Base-by-base conservation (phyloP, 331 rosid genomes). In the Cydonia oblonga region DNA sequence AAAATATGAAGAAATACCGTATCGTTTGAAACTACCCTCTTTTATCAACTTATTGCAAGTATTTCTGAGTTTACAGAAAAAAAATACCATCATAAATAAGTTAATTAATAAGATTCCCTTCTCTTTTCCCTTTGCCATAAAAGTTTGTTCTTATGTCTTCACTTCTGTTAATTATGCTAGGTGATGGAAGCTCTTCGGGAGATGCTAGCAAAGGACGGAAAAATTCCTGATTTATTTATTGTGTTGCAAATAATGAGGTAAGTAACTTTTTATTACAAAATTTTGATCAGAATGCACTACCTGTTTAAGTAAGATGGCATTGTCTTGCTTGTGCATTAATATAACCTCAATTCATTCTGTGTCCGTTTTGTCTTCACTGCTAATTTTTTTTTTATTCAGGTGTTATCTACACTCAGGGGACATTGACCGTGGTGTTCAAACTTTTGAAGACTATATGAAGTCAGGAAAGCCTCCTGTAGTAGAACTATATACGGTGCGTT, bases 241-340 rank as follows among this genome's bases (percentile, higher is more conserved):
- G 49, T 66, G 62, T 79, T 87, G 78, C 96, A 95, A 89, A 70
- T 78, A 69, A 88, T 95, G 81, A 95, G 99, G 99, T 89, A 80
- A 84, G 68, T 68, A 56, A 15, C 74, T 64, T 9, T 59, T 83
- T 46, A 66, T 35, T 67, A 54, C 57, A 64, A 15, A 64, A 14
- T 66, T 51, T 26, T 3, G n/a, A 5, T 42, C 3, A 40, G n/a
- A 64, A n/a, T 5, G 46, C 25, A 49, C 54, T 6, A 16, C 54
- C 2, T 64, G 44, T 40, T 40, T 19, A 8, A n/a, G 49, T 62
- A 16, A n/a, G 49, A 33, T 32, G 51, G 28, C 25, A 28, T 33
- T 33, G 9, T 5, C 22, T 40, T 40, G 5, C 22, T 71, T 4
- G 28, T 29, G 12, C 2, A 2, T n/a, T 64, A 60, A 26, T 23